Percentiles rank a stretch among this genome's conserved stretches.
Conservation (phyloP, 768 basidiomycete genomes). For the Psilocybe cyanescens region DNA sequence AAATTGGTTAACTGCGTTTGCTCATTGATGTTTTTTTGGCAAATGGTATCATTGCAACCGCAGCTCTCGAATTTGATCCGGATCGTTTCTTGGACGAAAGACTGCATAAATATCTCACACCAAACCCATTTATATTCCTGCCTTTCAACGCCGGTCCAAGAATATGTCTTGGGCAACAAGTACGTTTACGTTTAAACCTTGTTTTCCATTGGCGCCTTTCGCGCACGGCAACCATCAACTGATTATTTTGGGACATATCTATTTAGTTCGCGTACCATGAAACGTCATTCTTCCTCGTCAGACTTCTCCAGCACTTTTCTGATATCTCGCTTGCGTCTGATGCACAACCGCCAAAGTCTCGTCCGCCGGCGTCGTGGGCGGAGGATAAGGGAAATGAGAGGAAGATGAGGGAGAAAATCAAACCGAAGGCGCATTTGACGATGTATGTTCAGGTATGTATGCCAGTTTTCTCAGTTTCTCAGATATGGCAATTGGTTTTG, state of each 20-base stretch:
- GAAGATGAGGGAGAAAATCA: conserved; percentile 32
- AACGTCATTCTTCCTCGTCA: conserved; percentile 53
- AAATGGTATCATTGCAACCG: no score
- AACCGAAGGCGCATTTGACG: conserved; percentile 38
- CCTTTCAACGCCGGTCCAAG: conserved; percentile 41
- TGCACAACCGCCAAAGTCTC: background rate
- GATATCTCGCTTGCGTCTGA: background rate
- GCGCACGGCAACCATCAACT: no score
- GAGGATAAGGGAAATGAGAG: background rate
- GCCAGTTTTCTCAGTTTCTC: background rate
- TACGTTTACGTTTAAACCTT: background rate
- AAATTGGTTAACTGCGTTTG: background rate
- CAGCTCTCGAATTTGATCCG: conserved; percentile 62
- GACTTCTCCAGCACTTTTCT: conserved; percentile 52
- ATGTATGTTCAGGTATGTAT: conserved; percentile 38
- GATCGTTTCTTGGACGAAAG: conserved; percentile 59
- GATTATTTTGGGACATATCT: no score
- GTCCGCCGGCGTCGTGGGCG: background rate
- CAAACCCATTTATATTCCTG: conserved; percentile 44
- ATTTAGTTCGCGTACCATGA: background rate
- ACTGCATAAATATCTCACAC: conserved; percentile 42
- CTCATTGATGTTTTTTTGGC: no score
- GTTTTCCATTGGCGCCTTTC: no score
- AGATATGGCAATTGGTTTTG: conserved; percentile 24
- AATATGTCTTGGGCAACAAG: conserved; percentile 49